Base-by-base conservation (phyloP, 2,329 filamentous ascomycete species). In the Aspergillus brasiliensis region DNA sequence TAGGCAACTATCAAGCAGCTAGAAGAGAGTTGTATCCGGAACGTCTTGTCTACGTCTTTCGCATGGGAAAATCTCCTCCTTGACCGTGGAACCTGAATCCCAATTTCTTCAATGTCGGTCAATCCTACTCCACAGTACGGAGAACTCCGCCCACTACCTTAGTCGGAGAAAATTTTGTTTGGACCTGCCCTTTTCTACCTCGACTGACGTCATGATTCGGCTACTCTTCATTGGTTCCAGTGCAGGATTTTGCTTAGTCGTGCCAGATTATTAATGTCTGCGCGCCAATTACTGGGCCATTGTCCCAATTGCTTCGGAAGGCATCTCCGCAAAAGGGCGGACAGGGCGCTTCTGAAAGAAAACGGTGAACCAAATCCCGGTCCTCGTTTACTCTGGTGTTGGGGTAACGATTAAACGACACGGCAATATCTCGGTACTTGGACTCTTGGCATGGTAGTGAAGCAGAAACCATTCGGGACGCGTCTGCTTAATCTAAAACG, bases 191-290 rank as follows among this genome's bases (percentile, higher is more conserved):
- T 44, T 15, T 44, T 34, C 23, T 19, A 23, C 8, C 10, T 44
- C 40, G 5, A 49, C 8, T 55, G 52, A 55, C 52, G 52, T 55
- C 52, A 44, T 31, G 19, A 31, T 46, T 55, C 38, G 52, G 37
- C 44, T 31, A 54, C 42, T 55, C 42, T 55, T 25, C 52, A 44
- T 42, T 28, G 40, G 38, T 17, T 19, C 21, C 42, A 13, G 40
- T 34, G 19, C 51, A 21, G 27, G 37, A 3, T 25, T 48, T 28
- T 48, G 44, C 25, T 28, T 54, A 38, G 13, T 8, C 19, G 10
- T 23, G 10, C 38, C 7, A 42, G 40, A 23, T 28, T 55, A 44
- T 46, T 44, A 27, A 46, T 21, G 15, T 19, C 15, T 44, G 52
- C 38, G 21, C 37, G 3, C 21, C 17, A 10, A 23, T 44, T 31